Evolutionary conservation across 2,329 filamentous ascomycete species (phyloP), one percentile per base, ranked within the genome.

Genomic region (Beauveria australis): DNA sequence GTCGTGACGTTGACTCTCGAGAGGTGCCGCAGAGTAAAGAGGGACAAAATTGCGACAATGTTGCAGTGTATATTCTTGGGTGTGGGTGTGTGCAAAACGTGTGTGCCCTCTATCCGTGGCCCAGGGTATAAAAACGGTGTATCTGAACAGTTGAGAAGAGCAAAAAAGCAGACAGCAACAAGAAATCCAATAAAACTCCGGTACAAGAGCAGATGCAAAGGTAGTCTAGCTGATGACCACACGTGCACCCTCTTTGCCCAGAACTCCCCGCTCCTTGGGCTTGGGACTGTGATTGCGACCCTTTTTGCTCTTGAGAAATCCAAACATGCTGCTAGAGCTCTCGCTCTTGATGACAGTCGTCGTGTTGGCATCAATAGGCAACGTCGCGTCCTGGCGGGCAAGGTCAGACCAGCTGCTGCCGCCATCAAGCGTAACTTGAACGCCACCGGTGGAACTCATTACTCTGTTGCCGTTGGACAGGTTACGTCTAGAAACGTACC

Each of bases 181-280:
- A 24, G 10, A 51, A 51, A 47, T 28, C 37, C 47, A 52, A 33
- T 22, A 19, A 24, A 43, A 59, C 57, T 59, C 48, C 48, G 18
- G 26, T 19, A 14, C 26, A 41, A 58, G 46, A 22, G 18, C 19
- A 49, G 14, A 12, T 7, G 40, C 37, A 43, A 46, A 22, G 7
- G 28, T 37, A 48, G 52, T 41, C 64, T 78, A 89, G 67, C 84
- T 87, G 70, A 93, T 88, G 61, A 93, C 83, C 65, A 91, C 87
- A 71, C 94, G 82, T 12, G 94, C 92, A 18, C 94, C 94, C 72
- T 97, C 92, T 71, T 97, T 97, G 61, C 94, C 94, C 62, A 99
- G 72, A 8, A 99, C 92, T 62, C 94, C 94, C 60, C 91, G 84
- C 76, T 97, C 92, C 73, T 91, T 93, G 28, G 92, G 92, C 76